Evolutionary conservation across 768 basidiomycete species (phyloP).

Genomic region (Termitomyces sp.): DNA sequence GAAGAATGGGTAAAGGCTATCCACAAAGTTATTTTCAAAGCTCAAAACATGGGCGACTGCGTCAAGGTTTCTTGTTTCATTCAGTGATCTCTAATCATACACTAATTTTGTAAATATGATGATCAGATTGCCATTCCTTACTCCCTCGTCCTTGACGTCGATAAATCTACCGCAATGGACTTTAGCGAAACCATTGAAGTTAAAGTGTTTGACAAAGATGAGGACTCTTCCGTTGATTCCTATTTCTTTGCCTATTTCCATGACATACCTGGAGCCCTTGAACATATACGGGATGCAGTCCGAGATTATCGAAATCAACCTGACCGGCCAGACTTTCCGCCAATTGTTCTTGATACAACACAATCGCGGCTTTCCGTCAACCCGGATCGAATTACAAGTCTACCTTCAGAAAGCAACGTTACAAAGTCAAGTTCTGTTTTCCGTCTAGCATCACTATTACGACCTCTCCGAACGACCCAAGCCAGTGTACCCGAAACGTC

Average conservation of each 20-base stretch:
- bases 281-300: slow-evolving; percentile 78
- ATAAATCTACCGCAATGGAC: slow-evolving; percentile 85
- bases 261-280: slow-evolving; percentile 71
- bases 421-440: slow-evolving; percentile 47
- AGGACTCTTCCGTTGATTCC: slow-evolving; percentile 76
- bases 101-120: neutral
- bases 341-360: slow-evolving; percentile 60
- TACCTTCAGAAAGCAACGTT: slow-evolving; percentile 30
- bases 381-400: slow-evolving; percentile 38
- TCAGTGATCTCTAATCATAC: neutral
- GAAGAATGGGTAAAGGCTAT: slow-evolving; percentile 98
- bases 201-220: slow-evolving; percentile 83
- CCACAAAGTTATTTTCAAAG: slow-evolving; percentile 90
- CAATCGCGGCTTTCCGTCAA: slow-evolving; percentile 32
- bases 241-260: slow-evolving; percentile 97
- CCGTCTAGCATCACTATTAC: slow-evolving; percentile 60
- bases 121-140: slow-evolving; percentile 89
- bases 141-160: slow-evolving; percentile 83
- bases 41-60: slow-evolving; percentile 93
- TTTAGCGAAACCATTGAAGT: slow-evolving; percentile 97
- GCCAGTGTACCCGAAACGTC: slow-evolving; percentile 27
- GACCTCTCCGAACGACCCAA: slow-evolving; percentile 51
- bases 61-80: slow-evolving; percentile 64
- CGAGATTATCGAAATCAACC: slow-evolving; percentile 46
- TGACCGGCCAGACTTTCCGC: slow-evolving; percentile 27